These are phyloP conservation scores for Corymbia calophylla DNA, from an alignment of 441 rosid species.

Conservation along the genomic window DNA sequence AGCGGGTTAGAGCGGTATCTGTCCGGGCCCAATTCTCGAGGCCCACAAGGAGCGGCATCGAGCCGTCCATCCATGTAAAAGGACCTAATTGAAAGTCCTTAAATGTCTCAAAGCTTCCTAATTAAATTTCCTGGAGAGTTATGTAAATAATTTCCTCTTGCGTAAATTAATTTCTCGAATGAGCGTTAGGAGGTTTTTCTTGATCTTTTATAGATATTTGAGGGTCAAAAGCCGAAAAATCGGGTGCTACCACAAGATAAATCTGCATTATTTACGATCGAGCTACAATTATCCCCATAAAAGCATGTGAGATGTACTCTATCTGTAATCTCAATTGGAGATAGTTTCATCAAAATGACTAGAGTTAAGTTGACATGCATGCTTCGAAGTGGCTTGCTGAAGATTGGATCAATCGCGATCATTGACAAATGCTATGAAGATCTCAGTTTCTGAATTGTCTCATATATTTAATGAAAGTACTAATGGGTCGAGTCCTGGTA, in stretches of 20 bases:
- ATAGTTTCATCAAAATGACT: rapidly evolving
- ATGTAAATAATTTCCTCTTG: not conserved
- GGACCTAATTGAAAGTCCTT: not conserved
- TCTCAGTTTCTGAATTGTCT: not conserved
- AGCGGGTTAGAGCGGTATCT: not conserved
- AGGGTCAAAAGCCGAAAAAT: not conserved
- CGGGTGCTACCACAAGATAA: rapidly evolving
- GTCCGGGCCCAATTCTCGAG: not conserved
- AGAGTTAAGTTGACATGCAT: not conserved
- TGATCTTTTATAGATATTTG: not conserved
- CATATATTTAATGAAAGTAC: not conserved
- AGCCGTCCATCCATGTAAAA: not conserved
- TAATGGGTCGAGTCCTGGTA: not conserved
- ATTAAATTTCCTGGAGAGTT: not conserved
- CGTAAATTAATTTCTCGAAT: not conserved
- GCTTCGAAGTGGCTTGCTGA: not conserved
- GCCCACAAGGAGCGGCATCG: not conserved
- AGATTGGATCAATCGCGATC: not conserved
- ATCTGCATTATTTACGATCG: rapidly evolving
- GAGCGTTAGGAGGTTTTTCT: not conserved
- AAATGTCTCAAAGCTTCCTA: not conserved
- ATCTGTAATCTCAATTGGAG: rapidly evolving
- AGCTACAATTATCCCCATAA: rapidly evolving
- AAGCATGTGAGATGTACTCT: not conserved
- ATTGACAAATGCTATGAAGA: not conserved